Conservation (phyloP, 768 basidiomycete species). For the Suillus brevipes region DNA sequence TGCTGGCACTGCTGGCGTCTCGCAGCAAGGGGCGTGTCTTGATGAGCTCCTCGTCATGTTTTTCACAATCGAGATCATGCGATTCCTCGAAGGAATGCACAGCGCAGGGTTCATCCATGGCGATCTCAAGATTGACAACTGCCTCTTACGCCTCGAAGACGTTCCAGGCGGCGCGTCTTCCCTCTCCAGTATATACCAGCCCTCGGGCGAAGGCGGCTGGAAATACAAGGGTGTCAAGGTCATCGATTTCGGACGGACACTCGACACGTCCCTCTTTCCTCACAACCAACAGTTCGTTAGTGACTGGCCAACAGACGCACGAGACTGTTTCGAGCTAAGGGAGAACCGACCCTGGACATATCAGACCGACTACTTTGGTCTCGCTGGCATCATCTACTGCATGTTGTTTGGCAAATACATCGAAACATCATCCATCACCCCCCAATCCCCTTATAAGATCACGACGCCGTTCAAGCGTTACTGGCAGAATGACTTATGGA, state of each 20-base stretch:
- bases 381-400: constrained; percentile 92
- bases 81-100: constrained; percentile 82
- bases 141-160: constrained; percentile 88
- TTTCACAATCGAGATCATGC: constrained; percentile 89
- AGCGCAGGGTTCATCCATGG: constrained; percentile 88
- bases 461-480: constrained; percentile 86
- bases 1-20: constrained; percentile 71
- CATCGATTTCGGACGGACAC: constrained; percentile 96
- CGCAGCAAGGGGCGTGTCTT: constrained; percentile 76
- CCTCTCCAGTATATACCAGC: constrained; percentile 78
- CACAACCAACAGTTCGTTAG: constrained; percentile 75
- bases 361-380: constrained; percentile 96
- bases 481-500: constrained; percentile 93
- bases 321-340: constrained; percentile 91
- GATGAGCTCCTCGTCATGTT: constrained; percentile 95
- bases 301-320: constrained; percentile 86
- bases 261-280: constrained; percentile 85
- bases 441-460: constrained; percentile 54
- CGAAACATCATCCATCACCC: constrained; percentile 59
- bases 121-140: constrained; percentile 99
- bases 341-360: constrained; percentile 87
- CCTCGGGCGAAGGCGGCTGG: constrained; percentile 84
- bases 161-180: constrained; percentile 66
- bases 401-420: constrained; percentile 98
- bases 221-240: constrained; percentile 81